Evolutionary conservation across 495 filamentous ascomycete genomes (phyloP), one percentile per base, ranked within the genome.

Genomic region (Penicillium macrosclerotiorum): DNA sequence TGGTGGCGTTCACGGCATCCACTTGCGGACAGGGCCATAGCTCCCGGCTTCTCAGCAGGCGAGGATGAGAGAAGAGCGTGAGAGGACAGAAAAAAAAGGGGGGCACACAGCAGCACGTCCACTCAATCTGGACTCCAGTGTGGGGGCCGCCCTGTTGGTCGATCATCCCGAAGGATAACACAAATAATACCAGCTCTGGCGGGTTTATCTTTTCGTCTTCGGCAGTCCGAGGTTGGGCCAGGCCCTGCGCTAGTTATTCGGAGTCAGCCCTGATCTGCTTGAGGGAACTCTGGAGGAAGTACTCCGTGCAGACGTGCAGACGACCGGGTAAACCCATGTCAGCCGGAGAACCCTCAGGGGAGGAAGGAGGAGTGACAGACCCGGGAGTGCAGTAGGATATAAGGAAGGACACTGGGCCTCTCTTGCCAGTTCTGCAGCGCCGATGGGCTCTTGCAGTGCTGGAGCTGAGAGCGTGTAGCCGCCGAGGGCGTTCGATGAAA

Each of bases 221-320:
- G 49, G 30, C 44, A 54, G 19, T 9, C 42, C 17, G 31, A 33
- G 18, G 41, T 44, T 38, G 54, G 35, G 43, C 44, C 59, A 59
- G 55, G 36, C 52, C 55, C 47, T 54, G 38, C 37, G 23, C 44
- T 52, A 47, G 34, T 35, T 34, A 13, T 29, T 23, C 40, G 12
- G 14, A 20, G 27, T 29, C 26, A 13, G 26, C 34, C 41, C 32
- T 41, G 20, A 24, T 47, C 37, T 4, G 14, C 19, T 13, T n/a
- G n/a, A n/a, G n/a, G n/a, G n/a, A n/a, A n/a, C n/a, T n/a, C 29
- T 27, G 22, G 22, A 41, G 3, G 38, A 13, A 38, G 35, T 24
- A 13, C 20, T 14, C 18, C 1, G 17, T 38, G 36, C 11, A 38
- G n/a, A n/a, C n/a, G n/a, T n/a, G n/a, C n/a, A n/a, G n/a, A n/a